Evolutionary conservation across 805 yeast species (phyloP).

Genomic region (Saturnispora diversa): DNA sequence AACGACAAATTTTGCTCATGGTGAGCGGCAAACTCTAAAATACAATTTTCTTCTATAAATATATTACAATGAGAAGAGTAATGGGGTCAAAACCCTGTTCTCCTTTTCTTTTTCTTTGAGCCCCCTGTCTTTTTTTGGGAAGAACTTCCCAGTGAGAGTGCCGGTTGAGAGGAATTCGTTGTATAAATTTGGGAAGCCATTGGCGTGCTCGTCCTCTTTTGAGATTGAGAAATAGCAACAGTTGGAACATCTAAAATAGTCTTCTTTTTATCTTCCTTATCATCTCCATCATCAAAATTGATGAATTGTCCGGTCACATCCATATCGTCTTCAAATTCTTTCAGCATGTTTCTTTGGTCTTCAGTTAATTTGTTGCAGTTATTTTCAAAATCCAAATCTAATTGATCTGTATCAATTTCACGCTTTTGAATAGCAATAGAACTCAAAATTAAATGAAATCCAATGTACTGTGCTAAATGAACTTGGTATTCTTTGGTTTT

Average conservation of each 20-base stretch:
- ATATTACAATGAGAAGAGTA: no score
- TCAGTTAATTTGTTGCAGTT: conserved; percentile 1
- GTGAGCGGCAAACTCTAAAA: no score
- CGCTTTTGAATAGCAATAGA: conserved; percentile 7
- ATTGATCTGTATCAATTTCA: neutral
- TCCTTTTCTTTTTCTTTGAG: conserved; percentile 9
- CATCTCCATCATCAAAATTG: conserved; percentile 6
- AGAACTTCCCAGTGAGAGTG: neutral
- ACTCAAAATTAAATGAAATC: conserved; percentile 11
- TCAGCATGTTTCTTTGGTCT: conserved; percentile 9
- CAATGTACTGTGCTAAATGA: conserved; percentile 4
- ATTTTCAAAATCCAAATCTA: conserved; percentile 5
- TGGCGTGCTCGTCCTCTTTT: conserved; percentile 2
- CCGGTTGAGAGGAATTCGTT: conserved; percentile 6
- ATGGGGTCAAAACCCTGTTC: conserved; percentile 2
- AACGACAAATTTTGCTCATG: conserved; percentile 3
- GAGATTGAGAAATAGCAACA: conserved; percentile 5
- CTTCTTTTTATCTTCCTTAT: conserved; percentile 5
- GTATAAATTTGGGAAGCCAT: conserved; percentile 7
- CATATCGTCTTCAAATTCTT: conserved; percentile 14
- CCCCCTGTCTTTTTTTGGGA: conserved; percentile 6
- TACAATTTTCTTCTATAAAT: no score
- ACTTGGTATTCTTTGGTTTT: neutral
- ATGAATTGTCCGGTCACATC: conserved; percentile 10
- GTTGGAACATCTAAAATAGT: neutral